These are phyloP conservation scores for Penicillium cinerascens DNA, from an alignment of 495 filamentous ascomycete species.

Conservation along the genomic window DNA sequence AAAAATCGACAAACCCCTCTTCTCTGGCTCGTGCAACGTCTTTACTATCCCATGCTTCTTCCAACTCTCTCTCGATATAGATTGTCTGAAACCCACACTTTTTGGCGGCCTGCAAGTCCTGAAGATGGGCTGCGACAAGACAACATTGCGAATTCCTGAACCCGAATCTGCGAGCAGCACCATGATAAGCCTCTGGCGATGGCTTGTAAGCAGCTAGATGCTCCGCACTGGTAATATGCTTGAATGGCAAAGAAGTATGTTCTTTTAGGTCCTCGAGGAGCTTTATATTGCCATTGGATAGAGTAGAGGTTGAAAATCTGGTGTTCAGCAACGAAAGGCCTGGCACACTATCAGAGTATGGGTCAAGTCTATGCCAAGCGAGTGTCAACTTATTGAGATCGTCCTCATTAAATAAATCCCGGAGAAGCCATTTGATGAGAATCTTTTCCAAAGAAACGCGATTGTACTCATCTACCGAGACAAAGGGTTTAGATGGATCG, in stretches of 20 bases:
- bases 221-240: conserved; percentile 55
- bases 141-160: conserved; percentile 54
- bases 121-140: conserved; percentile 68
- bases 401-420: conserved; percentile 13
- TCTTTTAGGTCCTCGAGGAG: conserved; percentile 56
- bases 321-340: conserved; percentile 40
- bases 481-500: conserved; percentile 16
- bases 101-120: conserved; percentile 59
- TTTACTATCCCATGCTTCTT: conserved; percentile 53
- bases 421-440: conserved; percentile 6
- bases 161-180: conserved; percentile 54
- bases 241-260: conserved; percentile 53
- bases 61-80: conserved; percentile 60
- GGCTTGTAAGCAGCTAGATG: conserved; percentile 70
- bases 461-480: conserved; percentile 22
- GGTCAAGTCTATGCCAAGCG: conserved; percentile 20
- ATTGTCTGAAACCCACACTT: conserved; percentile 58
- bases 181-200: conserved; percentile 55
- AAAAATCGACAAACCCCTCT: conserved; percentile 20
- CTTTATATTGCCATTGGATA: conserved; percentile 67
- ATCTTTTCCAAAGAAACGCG: conserved; percentile 13
- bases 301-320: conserved; percentile 52
- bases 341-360: conserved; percentile 14
- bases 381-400: conserved; percentile 15
- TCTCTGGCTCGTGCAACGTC: conserved; percentile 13